phyloP scores from a whole-genome alignment of 2,329 filamentous ascomycete genomes.

The Colletotrichum tofieldiae region DNA sequence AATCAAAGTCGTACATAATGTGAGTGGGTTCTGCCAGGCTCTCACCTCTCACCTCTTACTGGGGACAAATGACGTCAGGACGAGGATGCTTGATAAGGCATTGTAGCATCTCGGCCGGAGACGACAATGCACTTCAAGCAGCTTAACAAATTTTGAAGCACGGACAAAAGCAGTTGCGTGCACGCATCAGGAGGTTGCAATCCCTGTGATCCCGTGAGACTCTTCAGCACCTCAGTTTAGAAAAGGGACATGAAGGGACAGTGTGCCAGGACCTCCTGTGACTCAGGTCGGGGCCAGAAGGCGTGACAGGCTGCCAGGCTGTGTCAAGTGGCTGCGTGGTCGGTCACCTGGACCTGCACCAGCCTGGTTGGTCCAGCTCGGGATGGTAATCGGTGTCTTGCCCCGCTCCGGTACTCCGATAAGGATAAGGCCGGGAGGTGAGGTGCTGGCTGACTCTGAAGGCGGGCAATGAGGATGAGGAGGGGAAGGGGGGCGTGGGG shows the following conservation, averaged over 20 bases:
- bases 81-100: conserved; percentile 26
- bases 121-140: conserved; percentile 37
- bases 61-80: conserved; percentile 38
- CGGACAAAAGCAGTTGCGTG: conserved; percentile 32
- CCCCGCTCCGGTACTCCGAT: conserved; percentile 42
- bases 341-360: conserved; percentile 40
- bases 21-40: conserved; percentile 16
- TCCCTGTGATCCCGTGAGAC: conserved; percentile 33
- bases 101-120: conserved; percentile 4
- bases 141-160: conserved; percentile 29
- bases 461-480: background rate
- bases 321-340: conserved; percentile 36
- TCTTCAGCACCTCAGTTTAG: conserved; percentile 7
- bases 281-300: conserved; percentile 35
- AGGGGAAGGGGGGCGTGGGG: conserved; percentile 13
- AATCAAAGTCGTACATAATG: background rate
- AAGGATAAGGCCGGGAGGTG: conserved; percentile 37
- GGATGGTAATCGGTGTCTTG: conserved; percentile 37
- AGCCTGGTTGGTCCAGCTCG: conserved; percentile 18
- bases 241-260: conserved; percentile 4
- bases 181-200: conserved; percentile 34
- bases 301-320: conserved; percentile 38
- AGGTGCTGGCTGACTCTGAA: conserved; percentile 18
- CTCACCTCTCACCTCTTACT: conserved; percentile 35
- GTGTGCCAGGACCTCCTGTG: conserved; percentile 41